Conservation (phyloP, 2,329 filamentous ascomycete genomes). For the Ceratocystis ficicola region DNA sequence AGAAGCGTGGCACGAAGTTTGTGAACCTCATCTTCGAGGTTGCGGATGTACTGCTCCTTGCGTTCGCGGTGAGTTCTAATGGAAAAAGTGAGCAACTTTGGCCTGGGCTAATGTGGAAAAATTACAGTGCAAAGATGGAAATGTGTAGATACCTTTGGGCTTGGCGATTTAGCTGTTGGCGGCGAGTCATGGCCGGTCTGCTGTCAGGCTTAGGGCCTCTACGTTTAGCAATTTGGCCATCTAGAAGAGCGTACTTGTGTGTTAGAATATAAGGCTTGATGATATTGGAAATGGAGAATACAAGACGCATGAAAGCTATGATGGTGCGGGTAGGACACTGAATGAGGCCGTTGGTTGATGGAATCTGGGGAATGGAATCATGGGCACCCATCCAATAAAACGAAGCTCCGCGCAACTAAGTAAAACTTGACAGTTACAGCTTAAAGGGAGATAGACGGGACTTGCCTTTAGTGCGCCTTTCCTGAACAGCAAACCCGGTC, state of each 20-base stretch:
- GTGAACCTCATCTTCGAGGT: slow-evolving; percentile 80
- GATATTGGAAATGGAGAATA: neutral
- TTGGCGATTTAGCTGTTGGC: slow-evolving; percentile 89
- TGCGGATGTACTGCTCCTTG: slow-evolving; percentile 92
- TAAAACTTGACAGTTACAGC: neutral
- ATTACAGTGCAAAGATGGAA: neutral
- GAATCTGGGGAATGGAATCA: neutral
- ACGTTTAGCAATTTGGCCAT: slow-evolving; percentile 76
- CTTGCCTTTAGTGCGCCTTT: slow-evolving; percentile 20
- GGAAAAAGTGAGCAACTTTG: slow-evolving; percentile 7
- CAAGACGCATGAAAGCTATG: no score
- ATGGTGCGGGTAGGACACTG: neutral
- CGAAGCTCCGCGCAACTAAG: neutral
- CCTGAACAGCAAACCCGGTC: slow-evolving; percentile 11
- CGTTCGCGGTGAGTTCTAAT: slow-evolving; percentile 88
- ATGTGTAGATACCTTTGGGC: slow-evolving; percentile 63
- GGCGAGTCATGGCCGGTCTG: slow-evolving; percentile 81
- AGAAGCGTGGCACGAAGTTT: slow-evolving; percentile 64
- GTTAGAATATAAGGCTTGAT: neutral
- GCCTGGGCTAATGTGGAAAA: neutral
- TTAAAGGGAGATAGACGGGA: neutral
- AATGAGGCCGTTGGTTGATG: neutral
- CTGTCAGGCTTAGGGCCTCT: slow-evolving; percentile 93
- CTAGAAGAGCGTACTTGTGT: slow-evolving; percentile 28
- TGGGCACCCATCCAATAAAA: neutral